Evolutionary conservation across 768 basidiomycete genomes (phyloP).

Genomic region (Boletus fagicola): DNA sequence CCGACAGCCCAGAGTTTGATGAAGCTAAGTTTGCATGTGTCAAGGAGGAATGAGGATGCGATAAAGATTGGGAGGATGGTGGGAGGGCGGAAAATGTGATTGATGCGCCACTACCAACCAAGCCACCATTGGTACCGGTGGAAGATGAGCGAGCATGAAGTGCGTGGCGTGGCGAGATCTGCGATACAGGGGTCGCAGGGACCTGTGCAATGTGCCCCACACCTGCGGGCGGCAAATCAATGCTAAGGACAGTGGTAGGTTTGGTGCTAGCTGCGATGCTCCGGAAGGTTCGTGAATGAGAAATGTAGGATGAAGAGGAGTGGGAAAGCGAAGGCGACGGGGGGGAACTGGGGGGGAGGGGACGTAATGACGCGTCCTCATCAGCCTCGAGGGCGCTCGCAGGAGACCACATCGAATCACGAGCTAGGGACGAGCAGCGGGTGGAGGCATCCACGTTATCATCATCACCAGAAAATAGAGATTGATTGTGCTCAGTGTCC

Average conservation of each 20-base stretch:
- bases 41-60: conserved; percentile 42
- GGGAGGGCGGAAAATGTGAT: conserved; percentile 75
- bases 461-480: conserved; percentile 35
- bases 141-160: conserved; percentile 64
- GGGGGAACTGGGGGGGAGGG: conserved; percentile 83
- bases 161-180: conserved; percentile 48
- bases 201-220: conserved; percentile 93
- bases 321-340: conserved; percentile 84
- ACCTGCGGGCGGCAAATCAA: conserved; percentile 76
- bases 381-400: conserved; percentile 79
- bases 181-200: conserved; percentile 56
- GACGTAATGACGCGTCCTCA: conserved; percentile 90
- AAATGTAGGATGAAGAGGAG: conserved; percentile 81
- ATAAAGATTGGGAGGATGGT: conserved; percentile 44
- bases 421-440: conserved; percentile 57
- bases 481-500: conserved; percentile 42
- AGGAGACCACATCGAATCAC: conserved; percentile 80
- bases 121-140: conserved; percentile 45
- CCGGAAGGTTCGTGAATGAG: conserved; percentile 76
- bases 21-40: conserved; percentile 18
- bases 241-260: conserved; percentile 90
- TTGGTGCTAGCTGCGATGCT: conserved; percentile 89
- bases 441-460: conserved; percentile 48
- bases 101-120: conserved; percentile 51
- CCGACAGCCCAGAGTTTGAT: conserved; percentile 33